Percentiles rank a stretch among this genome's conserved stretches.
Conservation (phyloP, 192 early-diverging fungal genomes). For the Neocallimastix lanati region DNA sequence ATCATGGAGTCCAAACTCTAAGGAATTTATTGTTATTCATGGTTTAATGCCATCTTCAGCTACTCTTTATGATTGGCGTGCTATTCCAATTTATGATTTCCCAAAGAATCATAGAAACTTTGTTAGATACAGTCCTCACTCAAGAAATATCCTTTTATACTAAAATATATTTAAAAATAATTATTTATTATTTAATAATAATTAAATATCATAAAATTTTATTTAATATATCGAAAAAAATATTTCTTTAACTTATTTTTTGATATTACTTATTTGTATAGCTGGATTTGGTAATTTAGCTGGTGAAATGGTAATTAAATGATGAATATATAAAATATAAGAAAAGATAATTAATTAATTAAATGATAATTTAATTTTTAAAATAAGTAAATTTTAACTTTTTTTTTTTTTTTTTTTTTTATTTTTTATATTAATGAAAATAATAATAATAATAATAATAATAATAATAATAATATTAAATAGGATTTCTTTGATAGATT, state of each 20-base stretch:
- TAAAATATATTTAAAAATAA: no score
- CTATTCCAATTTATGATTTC: conserved; percentile 68
- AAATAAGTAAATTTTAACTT: no score
- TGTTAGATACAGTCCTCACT: conserved; percentile 70
- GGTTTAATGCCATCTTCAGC: conserved; percentile 85
- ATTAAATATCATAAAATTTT: no score
- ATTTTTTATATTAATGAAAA: not conserved
- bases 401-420: no score
- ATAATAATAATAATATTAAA: no score
- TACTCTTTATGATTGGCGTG: conserved; percentile 81
- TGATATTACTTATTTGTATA: conserved; percentile 70
- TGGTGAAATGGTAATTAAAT: conserved; percentile 56
- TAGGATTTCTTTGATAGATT: conserved; percentile 80
- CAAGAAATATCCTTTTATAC: not conserved
- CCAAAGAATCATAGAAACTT: conserved; percentile 73
- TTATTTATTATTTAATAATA: no score
- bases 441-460: no score
- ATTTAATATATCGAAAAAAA: no score
- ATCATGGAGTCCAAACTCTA: conserved; percentile 78
- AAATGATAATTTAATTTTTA: no score
- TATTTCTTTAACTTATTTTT: conserved; percentile 4
- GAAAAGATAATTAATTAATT: no score
- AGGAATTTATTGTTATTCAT: conserved; percentile 92
- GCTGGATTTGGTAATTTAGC: conserved; percentile 94
- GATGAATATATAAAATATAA: no score